Conservation (phyloP, 1,284 basidiomycete genomes). For the Ustilago nuda region DNA sequence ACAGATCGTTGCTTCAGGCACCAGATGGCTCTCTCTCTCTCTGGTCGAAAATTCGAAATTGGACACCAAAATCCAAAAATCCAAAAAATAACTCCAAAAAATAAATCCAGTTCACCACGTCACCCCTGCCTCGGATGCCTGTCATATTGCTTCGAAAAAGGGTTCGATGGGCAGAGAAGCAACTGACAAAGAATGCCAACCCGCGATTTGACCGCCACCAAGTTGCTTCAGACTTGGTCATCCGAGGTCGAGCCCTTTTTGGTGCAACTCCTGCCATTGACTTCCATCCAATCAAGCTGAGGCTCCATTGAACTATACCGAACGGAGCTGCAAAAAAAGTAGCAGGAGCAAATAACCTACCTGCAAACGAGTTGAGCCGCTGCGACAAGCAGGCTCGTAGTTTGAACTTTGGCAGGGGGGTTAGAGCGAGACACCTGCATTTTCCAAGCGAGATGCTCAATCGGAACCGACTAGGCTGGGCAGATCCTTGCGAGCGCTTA, state of each 20-base stretch:
- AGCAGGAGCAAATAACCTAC: background rate
- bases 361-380: background rate
- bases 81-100: background rate
- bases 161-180: background rate
- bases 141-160: no score
- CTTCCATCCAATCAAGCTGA: background rate
- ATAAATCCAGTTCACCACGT: no score
- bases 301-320: background rate
- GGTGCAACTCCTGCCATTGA: background rate
- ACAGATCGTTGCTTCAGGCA: background rate
- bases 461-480: background rate
- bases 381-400: background rate
- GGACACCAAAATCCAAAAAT: background rate
- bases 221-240: background rate
- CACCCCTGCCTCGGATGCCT: no score
- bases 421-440: no score
- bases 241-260: conserved; percentile 1
- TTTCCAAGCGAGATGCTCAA: no score
- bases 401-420: no score
- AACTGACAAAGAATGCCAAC: background rate
- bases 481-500: background rate
- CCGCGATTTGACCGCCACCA: background rate
- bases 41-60: background rate
- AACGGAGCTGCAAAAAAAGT: background rate
- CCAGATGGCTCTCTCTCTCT: background rate